Base-by-base conservation (phyloP, 805 yeast species). In the Metschnikowia chrysomelidarum region DNA sequence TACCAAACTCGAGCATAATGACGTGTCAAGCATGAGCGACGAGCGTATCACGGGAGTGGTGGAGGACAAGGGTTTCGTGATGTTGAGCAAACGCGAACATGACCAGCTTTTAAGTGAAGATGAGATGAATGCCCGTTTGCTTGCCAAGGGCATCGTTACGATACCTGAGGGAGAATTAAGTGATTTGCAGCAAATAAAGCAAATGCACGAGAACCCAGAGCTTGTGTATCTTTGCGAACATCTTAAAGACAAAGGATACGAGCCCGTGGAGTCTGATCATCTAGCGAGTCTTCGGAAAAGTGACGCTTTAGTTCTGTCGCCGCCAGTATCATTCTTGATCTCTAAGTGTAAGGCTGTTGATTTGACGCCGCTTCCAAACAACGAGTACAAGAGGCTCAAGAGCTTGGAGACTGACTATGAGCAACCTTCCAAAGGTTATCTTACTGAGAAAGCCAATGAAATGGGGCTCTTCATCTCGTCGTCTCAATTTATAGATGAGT, bases 371-470 rank as follows among this genome's bases (percentile, higher is more conserved):
- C 26, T 60, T 3, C 35, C 53, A 1, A 30, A 32, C 8, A 46
- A 49, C 2, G 56, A 58, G 32, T 38, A 44, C 19, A 22, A 38
- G 13, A 27, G 28, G 9, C 34, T 47, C 20, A 48, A 46, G 24
- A 36, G 34, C 8, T 29, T 51, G 12, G 49, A 46, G 25, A 49
- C 48, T 0, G 64, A 63, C 15, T 44, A 53, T 36, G 63, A 59
- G 17, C 60, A 56, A 31, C 71, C 71, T 3, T 47, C 49, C 12
- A 56, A 56, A 38, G 54, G 48, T 1, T 64, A 63, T 36, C 42
- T 64, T 13, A 57, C 62, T 2, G 29, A 46, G 4, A 64, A 60
- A 40, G 69, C 71, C 10, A 60, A 61, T 40, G 54, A 58, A 13
- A 36, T 60, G 24, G 69, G 69, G 1, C 46, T 59, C 16, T 57